Base-by-base conservation (phyloP, 2,329 filamentous ascomycete species). In the Dendryphion nanum region DNA sequence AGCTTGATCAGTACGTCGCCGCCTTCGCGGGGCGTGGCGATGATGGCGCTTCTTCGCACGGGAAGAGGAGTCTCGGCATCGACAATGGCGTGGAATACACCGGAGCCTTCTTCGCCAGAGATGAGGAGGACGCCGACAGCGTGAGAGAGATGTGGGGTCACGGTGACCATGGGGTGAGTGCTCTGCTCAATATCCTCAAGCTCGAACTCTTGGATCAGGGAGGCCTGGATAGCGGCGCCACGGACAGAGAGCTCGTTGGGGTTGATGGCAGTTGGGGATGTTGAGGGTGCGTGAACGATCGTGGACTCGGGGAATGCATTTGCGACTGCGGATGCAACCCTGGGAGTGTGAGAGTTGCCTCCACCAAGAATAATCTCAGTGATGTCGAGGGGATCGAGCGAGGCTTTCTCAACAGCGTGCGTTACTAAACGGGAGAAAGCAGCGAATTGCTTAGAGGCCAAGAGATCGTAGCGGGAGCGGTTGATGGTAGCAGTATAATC, bases 401-500 rank as follows among this genome's bases (percentile, higher is more conserved):
- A 85, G 32, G 93, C 93, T 78, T 97, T 97, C 75, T 90, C 85
- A 50, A 98, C 78, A 37, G 82, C 89, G 51, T 85, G 78, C 68
- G 90, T 82, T 41, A 96, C 84, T 40, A 97, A 76, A 49, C 86
- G 81, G 66, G 85, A 89, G 74, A 98, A 90, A 50, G 89, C 86
- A 50, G 84, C 82, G 56, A 97, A 91, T 40, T 93, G 81, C 75
- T 94, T 91, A 67, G 83, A 81, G 37, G 81, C 85, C 40, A 96
- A 78, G 51, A 93, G 84, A 71, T 98, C 93, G 70, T 91, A 98
- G 53, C 93, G 84, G 53, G 91, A 79, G 57, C 93, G 79, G 81
- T 97, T 98, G 70, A 98, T 83, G 48, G 88, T 94, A 47, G 86
- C 82, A 52, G 86, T 82, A 72, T 91, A 98, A 72, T 98, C 93